phyloP scores from a whole-genome alignment of 768 basidiomycete species.

The Russula brevipes region DNA sequence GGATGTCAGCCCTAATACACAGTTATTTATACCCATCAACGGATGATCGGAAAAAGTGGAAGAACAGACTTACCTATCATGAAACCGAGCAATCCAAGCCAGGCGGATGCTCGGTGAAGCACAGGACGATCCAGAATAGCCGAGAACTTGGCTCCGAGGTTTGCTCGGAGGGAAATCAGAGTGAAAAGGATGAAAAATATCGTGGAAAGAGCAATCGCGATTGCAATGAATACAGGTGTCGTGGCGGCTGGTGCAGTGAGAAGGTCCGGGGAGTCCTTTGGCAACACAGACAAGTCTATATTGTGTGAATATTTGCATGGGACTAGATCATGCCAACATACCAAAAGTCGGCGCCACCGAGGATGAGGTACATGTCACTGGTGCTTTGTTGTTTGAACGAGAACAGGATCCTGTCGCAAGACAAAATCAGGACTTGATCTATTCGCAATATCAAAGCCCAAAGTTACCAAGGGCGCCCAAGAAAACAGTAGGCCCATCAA shows the following conservation, averaged over 20 bases:
- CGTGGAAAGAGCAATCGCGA: constrained; percentile 51
- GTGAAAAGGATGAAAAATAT: constrained; percentile 65
- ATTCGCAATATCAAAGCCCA: not conserved
- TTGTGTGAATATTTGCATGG: not conserved
- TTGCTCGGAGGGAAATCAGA: constrained; percentile 58
- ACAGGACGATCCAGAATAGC: constrained; percentile 50
- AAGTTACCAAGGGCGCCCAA: constrained; percentile 60
- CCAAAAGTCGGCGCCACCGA: constrained; percentile 58
- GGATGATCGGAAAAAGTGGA: not conserved
- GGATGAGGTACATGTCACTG: constrained; percentile 51
- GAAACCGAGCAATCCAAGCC: constrained; percentile 75
- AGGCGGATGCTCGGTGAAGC: constrained; percentile 56
- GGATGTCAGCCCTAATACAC: constrained; percentile 51
- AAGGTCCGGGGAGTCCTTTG: constrained; percentile 48
- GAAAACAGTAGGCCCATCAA: constrained; percentile 67
- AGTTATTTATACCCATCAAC: not conserved
- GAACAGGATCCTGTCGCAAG: constrained; percentile 59
- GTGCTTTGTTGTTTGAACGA: constrained; percentile 43
- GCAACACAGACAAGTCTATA: constrained; percentile 62
- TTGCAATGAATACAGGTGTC: constrained; percentile 58
- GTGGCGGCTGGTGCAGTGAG: constrained; percentile 56
- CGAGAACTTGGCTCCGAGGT: constrained; percentile 51
- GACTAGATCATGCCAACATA: constrained; percentile 32
- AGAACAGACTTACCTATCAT: constrained; percentile 49
- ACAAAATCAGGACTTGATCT: constrained; percentile 3